Evolutionary conservation across 495 filamentous ascomycete genomes (phyloP).

Genomic region (Aspergillus haitiensis): DNA sequence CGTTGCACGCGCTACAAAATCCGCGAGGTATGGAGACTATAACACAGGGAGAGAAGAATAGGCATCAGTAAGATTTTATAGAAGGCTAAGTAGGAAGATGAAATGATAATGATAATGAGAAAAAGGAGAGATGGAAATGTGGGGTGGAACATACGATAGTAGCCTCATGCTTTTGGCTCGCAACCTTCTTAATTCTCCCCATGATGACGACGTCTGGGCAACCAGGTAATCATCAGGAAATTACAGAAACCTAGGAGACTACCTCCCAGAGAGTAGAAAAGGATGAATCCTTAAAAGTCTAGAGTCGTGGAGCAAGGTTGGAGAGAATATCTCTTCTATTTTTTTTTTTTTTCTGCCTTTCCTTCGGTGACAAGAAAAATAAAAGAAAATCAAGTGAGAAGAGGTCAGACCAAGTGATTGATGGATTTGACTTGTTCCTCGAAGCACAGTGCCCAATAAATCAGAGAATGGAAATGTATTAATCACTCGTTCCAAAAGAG

Average conservation of each 20-base stretch:
- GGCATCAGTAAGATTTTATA: too few relatives aligned
- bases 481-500: conserved; percentile 18
- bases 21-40: conserved; percentile 81
- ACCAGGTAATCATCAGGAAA: conserved; percentile 51
- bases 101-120: too few relatives aligned
- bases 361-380: conserved; percentile 34
- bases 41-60: conserved; percentile 26
- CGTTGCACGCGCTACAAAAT: conserved; percentile 69
- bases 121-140: too few relatives aligned
- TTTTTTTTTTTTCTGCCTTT: conserved; percentile 35
- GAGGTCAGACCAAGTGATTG: conserved; percentile 7
- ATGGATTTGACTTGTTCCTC: conserved; percentile 5
- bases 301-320: conserved; percentile 39
- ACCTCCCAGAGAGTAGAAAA: conserved; percentile 36
- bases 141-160: conserved; percentile 70
- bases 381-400: conserved; percentile 13
- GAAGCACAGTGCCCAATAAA: conserved; percentile 2
- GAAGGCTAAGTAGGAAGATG: too few relatives aligned
- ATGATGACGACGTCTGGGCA: conserved; percentile 51
- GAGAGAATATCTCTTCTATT: conserved; percentile 41
- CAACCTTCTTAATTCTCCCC: conserved; percentile 97
- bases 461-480: conserved; percentile 17
- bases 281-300: conserved; percentile 33
- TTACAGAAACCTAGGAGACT: conserved; percentile 31
- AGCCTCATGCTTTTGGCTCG: conserved; percentile 88